Evolutionary conservation across 75 land plant genomes (phyloP).

Genomic region (Picea sitchensis): DNA sequence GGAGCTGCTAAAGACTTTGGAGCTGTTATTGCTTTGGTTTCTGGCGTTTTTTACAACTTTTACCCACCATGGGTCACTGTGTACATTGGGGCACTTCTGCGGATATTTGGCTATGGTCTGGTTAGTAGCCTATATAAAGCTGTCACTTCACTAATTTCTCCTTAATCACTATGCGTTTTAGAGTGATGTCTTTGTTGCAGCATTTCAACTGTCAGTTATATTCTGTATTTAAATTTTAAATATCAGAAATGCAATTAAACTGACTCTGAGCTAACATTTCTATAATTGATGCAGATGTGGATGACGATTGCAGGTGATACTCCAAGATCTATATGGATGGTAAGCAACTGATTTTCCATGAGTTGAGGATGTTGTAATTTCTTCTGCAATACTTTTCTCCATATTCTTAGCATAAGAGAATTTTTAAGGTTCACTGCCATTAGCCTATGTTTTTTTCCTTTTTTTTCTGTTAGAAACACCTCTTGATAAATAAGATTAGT

Average conservation of each 20-base stretch:
- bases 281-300: too few relatives aligned
- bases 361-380: neutral
- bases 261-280: too few relatives aligned
- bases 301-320: too few relatives aligned
- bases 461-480: neutral
- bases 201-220: too few relatives aligned
- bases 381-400: neutral
- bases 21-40: conserved; percentile 28
- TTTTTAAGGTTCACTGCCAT: neutral
- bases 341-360: conserved; percentile 1
- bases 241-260: too few relatives aligned
- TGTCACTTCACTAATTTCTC: too few relatives aligned
- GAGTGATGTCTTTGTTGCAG: too few relatives aligned
- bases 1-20: conserved; percentile 59
- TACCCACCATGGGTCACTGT: conserved; percentile 44
- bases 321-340: neutral
- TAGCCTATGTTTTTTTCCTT: neutral
- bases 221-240: too few relatives aligned
- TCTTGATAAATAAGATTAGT: neutral
- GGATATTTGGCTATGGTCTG: conserved; percentile 32
- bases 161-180: too few relatives aligned
- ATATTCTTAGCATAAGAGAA: neutral
- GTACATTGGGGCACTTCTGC: conserved; percentile 31
- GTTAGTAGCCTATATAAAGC: too few relatives aligned
- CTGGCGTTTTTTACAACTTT: conserved; percentile 34